Percentiles rank a stretch among this genome's conserved stretches.
These are phyloP conservation scores for Bruguiera gymnorhiza DNA, from an alignment of 345 rosid species.

Conservation along the genomic window DNA sequence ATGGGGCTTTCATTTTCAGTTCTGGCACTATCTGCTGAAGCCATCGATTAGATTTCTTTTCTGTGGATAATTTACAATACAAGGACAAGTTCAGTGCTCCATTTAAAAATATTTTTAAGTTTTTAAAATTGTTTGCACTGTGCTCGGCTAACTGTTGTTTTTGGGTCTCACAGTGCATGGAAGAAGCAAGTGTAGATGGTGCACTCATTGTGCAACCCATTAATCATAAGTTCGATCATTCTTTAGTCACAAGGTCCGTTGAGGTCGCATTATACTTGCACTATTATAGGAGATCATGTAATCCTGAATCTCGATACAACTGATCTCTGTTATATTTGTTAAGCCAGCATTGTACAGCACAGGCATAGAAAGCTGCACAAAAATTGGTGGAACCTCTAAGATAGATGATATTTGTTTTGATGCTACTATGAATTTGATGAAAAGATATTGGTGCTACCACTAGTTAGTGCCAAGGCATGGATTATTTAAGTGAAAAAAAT, in stretches of 20 bases:
- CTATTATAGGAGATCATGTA: neutral
- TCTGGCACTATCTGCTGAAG: too few relatives aligned
- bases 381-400: neutral
- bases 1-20: too few relatives aligned
- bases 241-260: conserved; percentile 71
- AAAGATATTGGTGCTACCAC: neutral
- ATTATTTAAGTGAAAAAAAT: too few relatives aligned
- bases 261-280: conserved; percentile 2
- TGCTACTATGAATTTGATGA: neutral
- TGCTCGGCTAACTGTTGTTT: neutral
- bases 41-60: too few relatives aligned
- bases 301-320: neutral
- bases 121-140: neutral
- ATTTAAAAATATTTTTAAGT: neutral
- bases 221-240: conserved; percentile 91
- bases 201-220: conserved; percentile 96
- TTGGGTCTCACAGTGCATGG: conserved; percentile 58
- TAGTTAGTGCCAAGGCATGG: too few relatives aligned
- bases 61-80: too few relatives aligned
- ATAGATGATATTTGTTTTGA: neutral
- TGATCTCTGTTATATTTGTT: too few relatives aligned
- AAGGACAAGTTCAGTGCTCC: neutral
- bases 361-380: neutral
- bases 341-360: too few relatives aligned
- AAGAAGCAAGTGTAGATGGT: conserved; percentile 85